These are phyloP conservation scores for Acrodontium crateriforme DNA, from an alignment of 2,329 filamentous ascomycete species.

Conservation along the genomic window DNA sequence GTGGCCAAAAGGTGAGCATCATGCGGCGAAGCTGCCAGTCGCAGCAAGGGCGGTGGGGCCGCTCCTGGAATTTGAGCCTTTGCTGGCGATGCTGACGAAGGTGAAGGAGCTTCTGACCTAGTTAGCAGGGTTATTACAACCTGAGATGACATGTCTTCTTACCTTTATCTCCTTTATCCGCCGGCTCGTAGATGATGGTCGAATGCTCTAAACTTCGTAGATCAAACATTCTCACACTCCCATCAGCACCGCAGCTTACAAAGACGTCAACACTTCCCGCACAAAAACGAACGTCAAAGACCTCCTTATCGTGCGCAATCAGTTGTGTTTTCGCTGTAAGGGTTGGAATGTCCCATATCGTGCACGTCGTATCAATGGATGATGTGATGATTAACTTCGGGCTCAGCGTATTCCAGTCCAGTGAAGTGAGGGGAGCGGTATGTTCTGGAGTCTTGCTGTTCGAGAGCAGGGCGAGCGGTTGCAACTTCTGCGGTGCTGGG, in stretches of 20 bases:
- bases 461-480: conserved; percentile 79
- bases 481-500: conserved; percentile 63
- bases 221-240: conserved; percentile 98
- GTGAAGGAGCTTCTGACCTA: conserved; percentile 22
- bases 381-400: conserved; percentile 97
- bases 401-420: conserved; percentile 97
- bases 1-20: conserved; percentile 94
- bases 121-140: background rate
- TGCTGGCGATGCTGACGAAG: conserved; percentile 52
- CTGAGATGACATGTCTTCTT: conserved; percentile 5
- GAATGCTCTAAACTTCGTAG: conserved; percentile 91
- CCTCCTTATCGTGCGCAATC: conserved; percentile 97
- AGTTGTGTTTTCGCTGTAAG: conserved; percentile 95
- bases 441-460: conserved; percentile 98
- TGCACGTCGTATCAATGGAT: conserved; percentile 97
- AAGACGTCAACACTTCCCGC: conserved; percentile 98
- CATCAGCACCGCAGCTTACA: conserved; percentile 92
- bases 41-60: conserved; percentile 52
- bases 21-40: conserved; percentile 81
- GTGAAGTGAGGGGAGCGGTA: conserved; percentile 85
- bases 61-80: conserved; percentile 58
- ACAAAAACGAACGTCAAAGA: conserved; percentile 96
- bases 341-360: conserved; percentile 98
- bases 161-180: conserved; percentile 57
- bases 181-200: conserved; percentile 97